Evolutionary conservation across 2,329 filamentous ascomycete genomes (phyloP), one percentile per base, ranked within the genome.

Genomic region (Colletotrichum gigasporum): DNA sequence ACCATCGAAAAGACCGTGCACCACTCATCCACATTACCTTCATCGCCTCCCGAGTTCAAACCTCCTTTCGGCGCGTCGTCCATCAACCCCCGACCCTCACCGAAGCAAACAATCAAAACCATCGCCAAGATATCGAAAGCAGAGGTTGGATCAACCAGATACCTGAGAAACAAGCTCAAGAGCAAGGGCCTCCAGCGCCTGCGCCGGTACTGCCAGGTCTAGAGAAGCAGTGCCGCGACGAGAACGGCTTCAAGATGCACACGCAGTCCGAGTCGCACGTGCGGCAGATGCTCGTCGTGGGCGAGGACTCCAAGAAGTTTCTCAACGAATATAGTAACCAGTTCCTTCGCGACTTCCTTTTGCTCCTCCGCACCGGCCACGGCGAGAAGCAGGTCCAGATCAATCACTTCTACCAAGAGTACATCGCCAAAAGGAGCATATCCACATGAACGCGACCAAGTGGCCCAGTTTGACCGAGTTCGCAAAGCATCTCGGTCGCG

Each of bases 351-450:
- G 92, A 96, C 73, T 97, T 97, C 71, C 68, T 96, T 1, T 83
- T 88, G 61, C 82, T 96, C 2, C 83, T 99, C 6, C 86, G 88
- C 61, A 97, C 94, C 0, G 87, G 90, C 0, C 96, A 99, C 72
- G 93, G 94, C 67, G 94, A 97, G 78, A 99, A 99, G 77, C 87
- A 89, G 71, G 89, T 98, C 1, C 87, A 94, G 32, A 87, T 94
- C 53, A 99, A 99, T 73, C 90, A 92, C 66, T 98, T 98, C 76
- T 99, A 99, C 78, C 93, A 98, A 75, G 90, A 94, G 73, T 96
- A 97, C 72, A 97, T 98, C 70, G 85, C 88, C 14, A 91, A 95
- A 94, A 94, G 76, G 86, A 93, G 72, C 95, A 98, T 74, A 82
- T 96, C 8, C 96, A 98, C 75, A 94, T 98, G 91, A 97, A 97